Evolutionary conservation across 2,329 filamentous ascomycete genomes (phyloP), one percentile per base, ranked within the genome.

Genomic region (Hysterium pulicare): DNA sequence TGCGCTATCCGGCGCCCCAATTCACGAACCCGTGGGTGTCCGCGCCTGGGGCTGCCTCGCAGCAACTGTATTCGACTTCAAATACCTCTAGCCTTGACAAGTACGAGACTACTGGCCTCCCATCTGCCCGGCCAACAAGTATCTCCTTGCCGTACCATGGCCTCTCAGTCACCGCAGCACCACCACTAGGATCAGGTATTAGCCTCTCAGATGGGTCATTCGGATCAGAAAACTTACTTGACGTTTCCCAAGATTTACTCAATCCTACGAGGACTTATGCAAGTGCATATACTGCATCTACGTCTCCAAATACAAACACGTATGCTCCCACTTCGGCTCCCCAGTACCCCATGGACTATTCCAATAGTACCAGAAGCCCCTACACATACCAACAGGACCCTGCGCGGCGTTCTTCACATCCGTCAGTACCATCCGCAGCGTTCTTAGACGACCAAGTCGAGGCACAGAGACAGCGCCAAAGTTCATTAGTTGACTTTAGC

Each of bases 11-110:
- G 46, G 67, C 70, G 54, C 82, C 86, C 51, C 86, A 93, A 52
- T 96, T 96, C 74, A 90, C 86, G 60, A 93, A 96, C 68, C 90
- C 90, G 32, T 96, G 90, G 90, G 75, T 75, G 36, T 79, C 87
- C 43, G 77, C 76, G 35, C 74, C 82, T 46, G 71, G 64, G 48
- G 71, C 74, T 51, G 67, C 69, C 62, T 76, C 65, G 58, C 77
- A 70, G 64, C 81, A 71, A 69, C 75, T 75, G 70, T 90, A 77
- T 78, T 84, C 76, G 61, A 72, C 83, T 65, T 71, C 84, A 61
- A 70, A 87, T 64, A 76, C 76, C 51, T 75, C 82, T 55, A 57
- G 51, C 30, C 50, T 64, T 30, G 58, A 62, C 34, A 52, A 28
- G 22, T 47, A 50, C 45, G 32, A 40, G 4, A 34, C 15, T 9